phyloP scores from a whole-genome alignment of 352 stramenopile species.

The Pythium guiyangense region DNA sequence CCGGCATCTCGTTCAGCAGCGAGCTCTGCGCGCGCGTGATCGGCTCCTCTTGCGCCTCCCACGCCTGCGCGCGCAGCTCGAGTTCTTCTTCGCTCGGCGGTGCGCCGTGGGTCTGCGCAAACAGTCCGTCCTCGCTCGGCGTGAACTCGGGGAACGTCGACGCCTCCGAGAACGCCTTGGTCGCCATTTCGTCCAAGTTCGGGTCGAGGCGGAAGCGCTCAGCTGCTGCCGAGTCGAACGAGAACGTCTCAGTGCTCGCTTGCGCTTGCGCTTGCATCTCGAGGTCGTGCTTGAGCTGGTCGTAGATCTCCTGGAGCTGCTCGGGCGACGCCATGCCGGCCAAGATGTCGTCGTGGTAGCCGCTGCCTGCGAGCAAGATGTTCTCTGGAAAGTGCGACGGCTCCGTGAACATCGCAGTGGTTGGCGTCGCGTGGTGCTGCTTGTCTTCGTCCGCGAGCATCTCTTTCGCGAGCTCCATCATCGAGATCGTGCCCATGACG shows the following conservation, averaged over 20 bases:
- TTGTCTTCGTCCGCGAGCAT: slow-evolving; percentile 17
- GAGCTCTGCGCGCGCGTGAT: no score
- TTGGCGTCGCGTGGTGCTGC: neutral
- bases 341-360: slow-evolving; percentile 25
- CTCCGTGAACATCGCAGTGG: slow-evolving; percentile 17
- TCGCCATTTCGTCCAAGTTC: slow-evolving; percentile 40
- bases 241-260: slow-evolving; percentile 1
- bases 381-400: slow-evolving; percentile 32
- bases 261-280: slow-evolving; percentile 8
- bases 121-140: no score
- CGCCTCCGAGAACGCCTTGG: slow-evolving; percentile 47
- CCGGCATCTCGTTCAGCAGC: no score
- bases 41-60: no score
- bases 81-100: no score
- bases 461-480: slow-evolving; percentile 31
- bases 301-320: slow-evolving; percentile 17
- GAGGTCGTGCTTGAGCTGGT: slow-evolving; percentile 20
- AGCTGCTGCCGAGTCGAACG: slow-evolving; percentile 15
- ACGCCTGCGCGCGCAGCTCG: no score
- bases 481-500: slow-evolving; percentile 27
- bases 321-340: slow-evolving; percentile 7
- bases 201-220: slow-evolving; percentile 24
- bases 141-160: slow-evolving; percentile 66
- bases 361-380: slow-evolving; percentile 17
- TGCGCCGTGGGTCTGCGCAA: no score